Conservation (phyloP, 148 eudicot genomes). For the Nyssa sinensis region DNA sequence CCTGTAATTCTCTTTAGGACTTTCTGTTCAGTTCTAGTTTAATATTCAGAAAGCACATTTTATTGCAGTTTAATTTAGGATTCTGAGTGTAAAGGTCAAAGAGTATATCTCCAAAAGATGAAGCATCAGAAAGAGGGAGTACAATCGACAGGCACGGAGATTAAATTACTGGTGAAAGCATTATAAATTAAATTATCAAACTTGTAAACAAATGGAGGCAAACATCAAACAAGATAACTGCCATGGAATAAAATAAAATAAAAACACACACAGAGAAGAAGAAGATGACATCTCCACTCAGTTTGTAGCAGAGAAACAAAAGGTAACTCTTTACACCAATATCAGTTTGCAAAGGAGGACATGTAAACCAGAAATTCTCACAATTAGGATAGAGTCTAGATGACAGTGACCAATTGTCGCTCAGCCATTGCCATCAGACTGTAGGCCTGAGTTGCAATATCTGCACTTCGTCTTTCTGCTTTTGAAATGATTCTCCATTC, state of each 20-base stretch:
- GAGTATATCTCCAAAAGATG: neutral
- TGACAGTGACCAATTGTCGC: slow-evolving; percentile 1
- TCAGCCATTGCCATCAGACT: slow-evolving; percentile 3
- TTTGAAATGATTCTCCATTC: neutral
- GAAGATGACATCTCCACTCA: neutral
- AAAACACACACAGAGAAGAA: neutral
- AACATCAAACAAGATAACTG: neutral
- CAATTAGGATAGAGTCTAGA: neutral
- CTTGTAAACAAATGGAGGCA: neutral
- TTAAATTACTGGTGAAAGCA: neutral
- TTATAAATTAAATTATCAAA: neutral
- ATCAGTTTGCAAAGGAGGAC: neutral
- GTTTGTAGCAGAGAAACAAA: neutral
- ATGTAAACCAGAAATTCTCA: slow-evolving; percentile 6
- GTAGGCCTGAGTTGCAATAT: neutral
- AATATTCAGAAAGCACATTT: neutral
- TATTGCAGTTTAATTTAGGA: neutral
- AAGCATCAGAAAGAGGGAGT: neutral
- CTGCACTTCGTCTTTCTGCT: neutral
- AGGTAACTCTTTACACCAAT: neutral
- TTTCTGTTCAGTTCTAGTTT: neutral
- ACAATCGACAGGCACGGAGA: neutral
- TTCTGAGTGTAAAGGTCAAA: neutral
- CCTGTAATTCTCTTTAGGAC: neutral
- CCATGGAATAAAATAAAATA: neutral